Percentiles rank a stretch among this genome's conserved stretches.
phyloP scores from a whole-genome alignment of 768 basidiomycete genomes.

The Neoboletus subvelutipes region DNA sequence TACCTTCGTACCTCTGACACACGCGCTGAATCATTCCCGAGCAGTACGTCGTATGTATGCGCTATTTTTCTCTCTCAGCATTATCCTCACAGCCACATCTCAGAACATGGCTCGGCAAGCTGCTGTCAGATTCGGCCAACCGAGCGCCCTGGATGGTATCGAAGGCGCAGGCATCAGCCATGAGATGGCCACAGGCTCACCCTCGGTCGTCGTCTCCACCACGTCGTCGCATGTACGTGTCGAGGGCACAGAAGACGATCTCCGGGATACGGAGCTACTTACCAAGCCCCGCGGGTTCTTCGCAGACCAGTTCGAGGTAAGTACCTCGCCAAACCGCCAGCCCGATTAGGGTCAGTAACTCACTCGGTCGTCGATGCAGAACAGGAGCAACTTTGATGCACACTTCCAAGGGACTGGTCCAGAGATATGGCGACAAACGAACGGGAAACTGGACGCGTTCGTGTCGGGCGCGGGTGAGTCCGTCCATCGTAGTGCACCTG shows the following conservation, averaged over 20 bases:
- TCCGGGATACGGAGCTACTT: conserved; percentile 42
- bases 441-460: conserved; percentile 78
- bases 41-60: conserved; percentile 63
- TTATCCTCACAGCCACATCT: background rate
- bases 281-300: conserved; percentile 80
- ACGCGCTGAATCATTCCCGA: conserved; percentile 1
- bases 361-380: conserved; percentile 37
- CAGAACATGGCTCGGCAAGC: conserved; percentile 87
- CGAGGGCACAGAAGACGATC: conserved; percentile 31
- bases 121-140: conserved; percentile 69
- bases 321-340: background rate
- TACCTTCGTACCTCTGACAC: background rate
- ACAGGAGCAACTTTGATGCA: conserved; percentile 85
- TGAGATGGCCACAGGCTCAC: conserved; percentile 43
- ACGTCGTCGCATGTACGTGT: conserved; percentile 43
- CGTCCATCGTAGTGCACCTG: background rate
- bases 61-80: background rate
- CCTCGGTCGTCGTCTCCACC: conserved; percentile 54
- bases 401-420: conserved; percentile 90
- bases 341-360: background rate
- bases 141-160: conserved; percentile 26
- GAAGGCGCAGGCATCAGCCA: conserved; percentile 22
- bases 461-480: conserved; percentile 81
- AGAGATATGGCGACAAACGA: conserved; percentile 93
- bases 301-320: conserved; percentile 91